A percentile compares a stretch with the other conserved stretches of the same genome.
phyloP scores from a whole-genome alignment of 495 filamentous ascomycete genomes.

The Aspergillus asperescens region DNA sequence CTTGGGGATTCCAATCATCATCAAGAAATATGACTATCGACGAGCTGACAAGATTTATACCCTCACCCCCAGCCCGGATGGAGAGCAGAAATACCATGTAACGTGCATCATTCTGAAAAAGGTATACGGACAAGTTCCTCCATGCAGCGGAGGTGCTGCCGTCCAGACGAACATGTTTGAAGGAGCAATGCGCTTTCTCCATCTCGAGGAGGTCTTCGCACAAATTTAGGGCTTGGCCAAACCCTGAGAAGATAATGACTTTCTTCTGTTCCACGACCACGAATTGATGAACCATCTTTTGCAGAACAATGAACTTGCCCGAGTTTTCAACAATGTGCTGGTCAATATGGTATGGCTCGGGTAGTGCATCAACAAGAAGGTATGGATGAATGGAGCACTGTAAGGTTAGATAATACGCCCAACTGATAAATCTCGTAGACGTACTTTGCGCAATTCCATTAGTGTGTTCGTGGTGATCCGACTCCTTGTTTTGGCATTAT shows the following conservation, averaged over 20 bases:
- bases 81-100: constrained; percentile 61
- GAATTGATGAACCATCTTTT: constrained; percentile 54
- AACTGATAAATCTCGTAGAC: not conserved
- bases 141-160: constrained; percentile 49
- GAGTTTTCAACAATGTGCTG: constrained; percentile 52
- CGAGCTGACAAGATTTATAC: constrained; percentile 57
- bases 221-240: constrained; percentile 54
- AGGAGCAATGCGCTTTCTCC: constrained; percentile 43
- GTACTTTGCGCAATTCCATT: constrained; percentile 57
- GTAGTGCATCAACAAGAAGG: constrained; percentile 29
- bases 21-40: constrained; percentile 61
- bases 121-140: constrained; percentile 52
- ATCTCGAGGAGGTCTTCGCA: constrained; percentile 53
- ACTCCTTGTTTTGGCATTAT: not conserved
- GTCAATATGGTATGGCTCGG: constrained; percentile 1
- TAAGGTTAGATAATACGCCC: not conserved
- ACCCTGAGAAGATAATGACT: constrained; percentile 59
- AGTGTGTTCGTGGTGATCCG: constrained; percentile 42
- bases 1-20: constrained; percentile 63
- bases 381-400: constrained; percentile 61
- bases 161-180: constrained; percentile 54
- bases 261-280: constrained; percentile 55
- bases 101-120: constrained; percentile 50
- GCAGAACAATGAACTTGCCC: constrained; percentile 59
- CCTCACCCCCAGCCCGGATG: constrained; percentile 59